Percentiles rank a stretch among this genome's conserved stretches.
Evolutionary conservation across 2,329 filamentous ascomycete species (phyloP).

Genomic region (Chalara sp.): DNA sequence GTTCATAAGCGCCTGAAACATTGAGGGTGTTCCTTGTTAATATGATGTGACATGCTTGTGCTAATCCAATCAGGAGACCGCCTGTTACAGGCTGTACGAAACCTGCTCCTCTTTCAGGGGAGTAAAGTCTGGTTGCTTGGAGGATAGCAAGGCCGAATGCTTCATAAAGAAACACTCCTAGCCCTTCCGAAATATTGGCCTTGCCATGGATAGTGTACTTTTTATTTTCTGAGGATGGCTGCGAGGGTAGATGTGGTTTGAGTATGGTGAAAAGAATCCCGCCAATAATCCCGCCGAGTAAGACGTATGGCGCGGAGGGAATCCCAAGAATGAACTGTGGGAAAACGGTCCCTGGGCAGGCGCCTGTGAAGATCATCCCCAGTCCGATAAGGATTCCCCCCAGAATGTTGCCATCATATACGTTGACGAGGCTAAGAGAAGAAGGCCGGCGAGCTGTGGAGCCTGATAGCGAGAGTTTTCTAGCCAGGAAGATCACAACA

Average conservation of each 20-base stretch:
- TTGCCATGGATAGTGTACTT: slow-evolving; percentile 13
- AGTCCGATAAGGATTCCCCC: slow-evolving; percentile 55
- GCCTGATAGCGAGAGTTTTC: slow-evolving; percentile 32
- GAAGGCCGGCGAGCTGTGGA: slow-evolving; percentile 16
- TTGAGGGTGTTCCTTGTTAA: slow-evolving; percentile 49
- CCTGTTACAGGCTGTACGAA: slow-evolving; percentile 32
- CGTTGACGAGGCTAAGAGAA: slow-evolving; percentile 36
- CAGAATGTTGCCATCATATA: slow-evolving; percentile 58
- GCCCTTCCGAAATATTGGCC: slow-evolving; percentile 3
- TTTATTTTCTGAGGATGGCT: not conserved
- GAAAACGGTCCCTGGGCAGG: slow-evolving; percentile 59
- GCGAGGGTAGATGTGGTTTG: not conserved
- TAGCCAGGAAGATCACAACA: slow-evolving; percentile 39
- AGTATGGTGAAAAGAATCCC: slow-evolving; percentile 32
- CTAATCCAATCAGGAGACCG: slow-evolving; percentile 50
- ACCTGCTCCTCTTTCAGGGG: slow-evolving; percentile 1
- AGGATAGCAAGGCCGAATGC: slow-evolving; percentile 13
- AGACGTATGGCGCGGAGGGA: slow-evolving; percentile 41
- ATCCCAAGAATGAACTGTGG: slow-evolving; percentile 51
- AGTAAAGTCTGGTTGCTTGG: not conserved
- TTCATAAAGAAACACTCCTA: slow-evolving; percentile 13
- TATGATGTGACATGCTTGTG: slow-evolving; percentile 50
- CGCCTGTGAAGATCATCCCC: slow-evolving; percentile 61
- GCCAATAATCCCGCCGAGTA: slow-evolving; percentile 48
- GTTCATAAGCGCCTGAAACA: slow-evolving; percentile 55